These are phyloP conservation scores for Aristolochia californica DNA, from an alignment of 164 flowering plant species.

Conservation along the genomic window DNA sequence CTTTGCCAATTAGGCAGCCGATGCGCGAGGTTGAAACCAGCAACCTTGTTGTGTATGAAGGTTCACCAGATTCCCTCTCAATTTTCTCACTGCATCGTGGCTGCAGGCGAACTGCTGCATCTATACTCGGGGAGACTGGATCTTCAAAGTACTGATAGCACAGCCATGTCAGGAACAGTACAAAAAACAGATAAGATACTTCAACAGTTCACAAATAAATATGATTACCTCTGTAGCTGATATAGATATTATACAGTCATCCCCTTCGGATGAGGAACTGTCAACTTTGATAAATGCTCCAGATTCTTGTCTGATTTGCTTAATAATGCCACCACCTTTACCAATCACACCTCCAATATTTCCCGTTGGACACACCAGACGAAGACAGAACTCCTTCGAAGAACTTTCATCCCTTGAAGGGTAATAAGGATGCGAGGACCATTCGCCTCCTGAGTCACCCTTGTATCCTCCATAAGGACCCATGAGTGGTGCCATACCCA, in stretches of 20 bases:
- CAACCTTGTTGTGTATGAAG: constrained; percentile 62
- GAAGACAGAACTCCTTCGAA: constrained; percentile 72
- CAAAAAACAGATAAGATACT: not conserved
- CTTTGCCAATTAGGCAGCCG: constrained; percentile 96
- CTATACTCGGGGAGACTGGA: constrained; percentile 62
- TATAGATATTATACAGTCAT: constrained; percentile 68
- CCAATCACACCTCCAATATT: constrained; percentile 92
- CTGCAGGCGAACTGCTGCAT: constrained; percentile 84
- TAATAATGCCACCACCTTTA: constrained; percentile 75
- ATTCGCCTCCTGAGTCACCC: constrained; percentile 50
- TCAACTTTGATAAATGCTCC: constrained; percentile 78
- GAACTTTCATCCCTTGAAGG: constrained; percentile 61
- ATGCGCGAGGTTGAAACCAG: constrained; percentile 84
- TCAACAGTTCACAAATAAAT: not conserved
- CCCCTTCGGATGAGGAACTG: constrained; percentile 64
- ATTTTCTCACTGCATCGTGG: constrained; percentile 84
- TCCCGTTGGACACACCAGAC: constrained; percentile 63
- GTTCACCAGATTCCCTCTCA: constrained; percentile 79
- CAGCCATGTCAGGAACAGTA: not conserved
- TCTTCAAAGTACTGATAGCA: constrained; percentile 63
- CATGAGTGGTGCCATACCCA: constrained; percentile 67
- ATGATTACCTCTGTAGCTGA: constrained; percentile 69
- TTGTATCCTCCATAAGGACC: constrained; percentile 77
- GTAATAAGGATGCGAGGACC: constrained; percentile 53
- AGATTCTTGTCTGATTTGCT: constrained; percentile 89